Percentiles rank a stretch among this genome's conserved stretches.
phyloP scores from a whole-genome alignment of 2,329 filamentous ascomycete species.

The Anthostomella pinea region DNA sequence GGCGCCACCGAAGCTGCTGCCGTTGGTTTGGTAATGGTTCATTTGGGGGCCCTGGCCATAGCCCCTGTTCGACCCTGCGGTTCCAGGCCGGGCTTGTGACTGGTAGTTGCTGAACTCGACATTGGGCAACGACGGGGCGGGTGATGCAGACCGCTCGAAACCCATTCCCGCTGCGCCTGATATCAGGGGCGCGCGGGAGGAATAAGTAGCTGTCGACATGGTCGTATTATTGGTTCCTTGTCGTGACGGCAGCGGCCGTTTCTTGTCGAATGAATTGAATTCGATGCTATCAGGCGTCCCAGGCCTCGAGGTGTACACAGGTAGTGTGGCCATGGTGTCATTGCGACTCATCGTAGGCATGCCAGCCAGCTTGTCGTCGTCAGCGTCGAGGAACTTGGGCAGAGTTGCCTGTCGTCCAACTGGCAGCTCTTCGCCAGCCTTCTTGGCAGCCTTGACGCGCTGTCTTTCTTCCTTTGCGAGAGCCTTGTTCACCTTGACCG shows the following conservation, averaged over 20 bases:
- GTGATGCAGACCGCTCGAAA: slow-evolving; percentile 39
- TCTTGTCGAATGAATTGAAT: slow-evolving; percentile 51
- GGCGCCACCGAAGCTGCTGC: slow-evolving; percentile 18
- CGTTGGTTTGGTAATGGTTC: slow-evolving; percentile 22
- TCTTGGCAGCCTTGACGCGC: slow-evolving; percentile 50
- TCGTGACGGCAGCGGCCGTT: slow-evolving; percentile 46
- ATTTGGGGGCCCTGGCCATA: slow-evolving; percentile 26
- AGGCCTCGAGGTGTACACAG: slow-evolving; percentile 59
- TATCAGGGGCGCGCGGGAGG: slow-evolving; percentile 62
- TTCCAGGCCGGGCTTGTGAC: slow-evolving; percentile 35
- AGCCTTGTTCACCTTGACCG: slow-evolving; percentile 83
- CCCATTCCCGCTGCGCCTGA: slow-evolving; percentile 61
- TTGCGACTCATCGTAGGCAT: slow-evolving; percentile 60
- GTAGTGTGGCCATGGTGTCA: slow-evolving; percentile 61
- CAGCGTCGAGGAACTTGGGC: slow-evolving; percentile 54
- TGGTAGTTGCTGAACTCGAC: slow-evolving; percentile 29
- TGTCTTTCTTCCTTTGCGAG: slow-evolving; percentile 72
- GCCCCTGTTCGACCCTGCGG: slow-evolving; percentile 35
- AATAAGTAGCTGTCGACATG: slow-evolving; percentile 58
- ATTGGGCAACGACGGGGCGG: slow-evolving; percentile 35
- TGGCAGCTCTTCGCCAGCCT: slow-evolving; percentile 50
- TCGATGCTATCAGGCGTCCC: slow-evolving; percentile 52
- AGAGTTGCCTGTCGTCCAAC: slow-evolving; percentile 63
- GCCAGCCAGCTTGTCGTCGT: slow-evolving; percentile 50
- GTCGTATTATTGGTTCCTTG: slow-evolving; percentile 46